These are phyloP conservation scores for Bocquillonia castaneifolia DNA, from an alignment of 441 rosid species.

Conservation along the genomic window DNA sequence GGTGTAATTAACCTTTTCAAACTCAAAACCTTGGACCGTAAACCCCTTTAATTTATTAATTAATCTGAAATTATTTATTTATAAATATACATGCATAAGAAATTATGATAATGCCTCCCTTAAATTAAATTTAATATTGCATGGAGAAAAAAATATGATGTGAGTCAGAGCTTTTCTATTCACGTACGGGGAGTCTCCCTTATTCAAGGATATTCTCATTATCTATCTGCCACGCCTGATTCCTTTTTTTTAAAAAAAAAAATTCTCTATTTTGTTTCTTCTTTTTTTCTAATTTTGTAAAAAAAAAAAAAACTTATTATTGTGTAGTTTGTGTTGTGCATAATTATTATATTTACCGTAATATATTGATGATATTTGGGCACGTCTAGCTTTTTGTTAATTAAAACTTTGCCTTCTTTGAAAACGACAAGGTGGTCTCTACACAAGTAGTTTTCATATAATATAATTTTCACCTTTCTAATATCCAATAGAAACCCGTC, in stretches of 20 bases:
- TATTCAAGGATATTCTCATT: conserved; percentile 51
- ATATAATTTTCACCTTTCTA: conserved; percentile 20
- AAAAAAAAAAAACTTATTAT: too few relatives aligned
- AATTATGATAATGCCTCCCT: conserved; percentile 36
- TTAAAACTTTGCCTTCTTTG: conserved; percentile 23
- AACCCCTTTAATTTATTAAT: conserved; percentile 15
- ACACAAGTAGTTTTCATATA: conserved; percentile 20
- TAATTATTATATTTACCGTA: conserved; percentile 29
- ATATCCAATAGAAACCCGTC: conserved; percentile 4
- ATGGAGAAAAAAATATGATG: conserved; percentile 53
- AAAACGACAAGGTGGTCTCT: conserved; percentile 32
- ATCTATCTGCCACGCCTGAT: conserved; percentile 68
- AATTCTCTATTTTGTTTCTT: not conserved
- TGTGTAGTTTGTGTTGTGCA: conserved; percentile 24
- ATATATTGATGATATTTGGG: conserved; percentile 38
- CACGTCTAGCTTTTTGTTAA: conserved; percentile 37
- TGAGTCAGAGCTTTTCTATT: conserved; percentile 39
- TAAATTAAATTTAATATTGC: conserved; percentile 40
- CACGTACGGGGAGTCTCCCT: conserved; percentile 38
- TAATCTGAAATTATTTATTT: not conserved
- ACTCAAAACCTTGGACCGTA: conserved; percentile 12
- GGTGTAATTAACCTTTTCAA: conserved; percentile 11
- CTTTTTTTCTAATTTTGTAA: conserved; percentile 4
- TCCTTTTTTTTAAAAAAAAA: conserved; percentile 13
- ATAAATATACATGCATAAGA: conserved; percentile 5